phyloP scores from a whole-genome alignment of 2,329 filamentous ascomycete species.

The Beauveria sp. region DNA sequence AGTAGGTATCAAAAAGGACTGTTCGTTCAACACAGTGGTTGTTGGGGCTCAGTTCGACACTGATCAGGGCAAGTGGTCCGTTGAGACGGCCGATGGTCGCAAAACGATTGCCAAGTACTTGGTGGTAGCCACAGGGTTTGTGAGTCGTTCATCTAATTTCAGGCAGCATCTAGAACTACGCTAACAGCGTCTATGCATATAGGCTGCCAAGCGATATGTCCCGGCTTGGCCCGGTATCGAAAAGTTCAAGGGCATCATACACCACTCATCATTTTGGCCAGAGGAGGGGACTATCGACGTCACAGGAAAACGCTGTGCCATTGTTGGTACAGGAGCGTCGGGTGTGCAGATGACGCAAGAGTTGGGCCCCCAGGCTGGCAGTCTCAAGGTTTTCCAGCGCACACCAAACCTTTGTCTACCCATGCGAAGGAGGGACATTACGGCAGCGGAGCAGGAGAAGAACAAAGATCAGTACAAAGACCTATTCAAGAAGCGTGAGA shows the following conservation, averaged over 20 bases:
- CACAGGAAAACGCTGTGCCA: conserved; percentile 46
- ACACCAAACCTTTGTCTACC: conserved; percentile 54
- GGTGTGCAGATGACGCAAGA: conserved; percentile 53
- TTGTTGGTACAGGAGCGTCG: conserved; percentile 52
- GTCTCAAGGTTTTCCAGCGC: conserved; percentile 49
- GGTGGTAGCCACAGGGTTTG: conserved; percentile 36
- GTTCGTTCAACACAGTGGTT: conserved; percentile 42
- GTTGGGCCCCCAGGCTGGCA: conserved; percentile 38
- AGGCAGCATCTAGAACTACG: too few species aligned
- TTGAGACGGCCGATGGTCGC: conserved; percentile 38
- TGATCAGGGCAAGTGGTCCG: conserved; percentile 32
- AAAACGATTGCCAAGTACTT: conserved; percentile 37
- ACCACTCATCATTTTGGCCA: conserved; percentile 50
- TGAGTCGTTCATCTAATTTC: not conserved
- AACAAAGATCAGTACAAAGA: not conserved
- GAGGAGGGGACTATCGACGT: conserved; percentile 42
- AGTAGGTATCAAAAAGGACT: conserved; percentile 41
- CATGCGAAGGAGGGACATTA: conserved; percentile 38
- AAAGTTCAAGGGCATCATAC: conserved; percentile 45
- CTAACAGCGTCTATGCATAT: conserved; percentile 11
- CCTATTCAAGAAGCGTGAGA: not conserved
- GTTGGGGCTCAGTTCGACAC: conserved; percentile 39
- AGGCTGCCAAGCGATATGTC: conserved; percentile 46
- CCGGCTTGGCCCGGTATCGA: conserved; percentile 48
- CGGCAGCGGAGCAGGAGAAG: not conserved